A percentile compares a stretch with the other conserved stretches of the same genome.
Conservation (phyloP, 441 rosid genomes). For the Corymbia citriodora region DNA sequence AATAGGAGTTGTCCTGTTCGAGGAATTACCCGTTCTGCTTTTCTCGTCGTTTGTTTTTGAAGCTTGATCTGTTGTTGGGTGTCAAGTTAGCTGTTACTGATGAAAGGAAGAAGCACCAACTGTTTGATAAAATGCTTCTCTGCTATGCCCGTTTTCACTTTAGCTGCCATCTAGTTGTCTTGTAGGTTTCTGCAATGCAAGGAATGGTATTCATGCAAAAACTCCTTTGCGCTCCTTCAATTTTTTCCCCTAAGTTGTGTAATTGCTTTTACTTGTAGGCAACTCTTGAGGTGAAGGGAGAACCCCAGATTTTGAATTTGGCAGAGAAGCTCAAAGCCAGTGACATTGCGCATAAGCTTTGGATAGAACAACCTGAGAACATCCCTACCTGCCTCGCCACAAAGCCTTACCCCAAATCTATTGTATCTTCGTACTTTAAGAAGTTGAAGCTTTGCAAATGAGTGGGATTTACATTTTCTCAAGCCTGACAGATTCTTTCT, state of each 20-base stretch:
- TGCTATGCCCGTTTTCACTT: neutral
- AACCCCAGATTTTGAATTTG: slow-evolving; percentile 66
- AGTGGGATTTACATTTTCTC: neutral
- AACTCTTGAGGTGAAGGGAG: slow-evolving; percentile 91
- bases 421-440: slow-evolving; percentile 54
- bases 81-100: neutral
- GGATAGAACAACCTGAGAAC: slow-evolving; percentile 92
- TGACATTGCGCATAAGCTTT: slow-evolving; percentile 72
- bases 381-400: slow-evolving; percentile 87
- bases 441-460: slow-evolving; percentile 90
- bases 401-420: slow-evolving; percentile 72
- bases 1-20: neutral
- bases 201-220: neutral
- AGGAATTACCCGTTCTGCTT: neutral
- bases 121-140: neutral
- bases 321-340: slow-evolving; percentile 57
- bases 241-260: neutral
- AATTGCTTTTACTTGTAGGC: slow-evolving; percentile 27
- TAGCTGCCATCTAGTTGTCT: neutral
- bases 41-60: neutral
- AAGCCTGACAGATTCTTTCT: neutral
- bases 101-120: neutral
- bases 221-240: neutral
- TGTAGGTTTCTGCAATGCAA: neutral
- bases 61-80: neutral